Evolutionary conservation across 2,329 filamentous ascomycete genomes (phyloP).

Genomic region (Thermoascus crustaceus): DNA sequence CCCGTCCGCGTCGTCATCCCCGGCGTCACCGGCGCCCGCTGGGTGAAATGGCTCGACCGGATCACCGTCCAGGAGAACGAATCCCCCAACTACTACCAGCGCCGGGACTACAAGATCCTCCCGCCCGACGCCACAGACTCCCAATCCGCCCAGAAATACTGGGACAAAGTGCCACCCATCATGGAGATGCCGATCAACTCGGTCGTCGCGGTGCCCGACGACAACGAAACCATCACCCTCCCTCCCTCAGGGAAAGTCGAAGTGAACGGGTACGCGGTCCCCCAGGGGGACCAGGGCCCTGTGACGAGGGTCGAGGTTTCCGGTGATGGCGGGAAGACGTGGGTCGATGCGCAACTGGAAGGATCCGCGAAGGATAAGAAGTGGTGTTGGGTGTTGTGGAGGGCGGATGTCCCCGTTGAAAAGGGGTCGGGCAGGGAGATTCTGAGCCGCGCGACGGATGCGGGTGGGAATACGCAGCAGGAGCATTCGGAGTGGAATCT

Average conservation of each 20-base stretch:
- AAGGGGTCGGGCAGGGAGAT: conserved; percentile 37
- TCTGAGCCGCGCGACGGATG: conserved; percentile 49
- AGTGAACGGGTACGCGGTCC: conserved; percentile 50
- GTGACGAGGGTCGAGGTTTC: conserved; percentile 48
- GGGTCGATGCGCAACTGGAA: conserved; percentile 41
- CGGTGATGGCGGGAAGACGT: conserved; percentile 41
- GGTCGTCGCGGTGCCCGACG: conserved; percentile 43
- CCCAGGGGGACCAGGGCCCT: conserved; percentile 45
- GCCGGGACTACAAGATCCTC: conserved; percentile 52
- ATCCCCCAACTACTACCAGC: conserved; percentile 49
- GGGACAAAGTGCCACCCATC: conserved; percentile 43
- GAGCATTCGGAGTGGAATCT: conserved; percentile 49
- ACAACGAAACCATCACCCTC: conserved; percentile 34
- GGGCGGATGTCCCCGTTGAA: conserved; percentile 34
- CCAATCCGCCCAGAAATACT: conserved; percentile 45
- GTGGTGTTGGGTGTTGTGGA: conserved; percentile 54
- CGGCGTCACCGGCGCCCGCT: conserved; percentile 46
- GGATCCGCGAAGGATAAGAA: conserved; percentile 25
- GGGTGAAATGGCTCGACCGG: conserved; percentile 50
- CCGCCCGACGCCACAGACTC: conserved; percentile 43
- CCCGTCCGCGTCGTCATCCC: conserved; percentile 47
- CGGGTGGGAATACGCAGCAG: conserved; percentile 44
- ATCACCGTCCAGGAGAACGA: conserved; percentile 46
- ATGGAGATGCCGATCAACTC: conserved; percentile 52
- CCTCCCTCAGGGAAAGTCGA: conserved; percentile 37